Conservation (phyloP, 169 alveolate genomes). For the Eimeria necatrix region DNA sequence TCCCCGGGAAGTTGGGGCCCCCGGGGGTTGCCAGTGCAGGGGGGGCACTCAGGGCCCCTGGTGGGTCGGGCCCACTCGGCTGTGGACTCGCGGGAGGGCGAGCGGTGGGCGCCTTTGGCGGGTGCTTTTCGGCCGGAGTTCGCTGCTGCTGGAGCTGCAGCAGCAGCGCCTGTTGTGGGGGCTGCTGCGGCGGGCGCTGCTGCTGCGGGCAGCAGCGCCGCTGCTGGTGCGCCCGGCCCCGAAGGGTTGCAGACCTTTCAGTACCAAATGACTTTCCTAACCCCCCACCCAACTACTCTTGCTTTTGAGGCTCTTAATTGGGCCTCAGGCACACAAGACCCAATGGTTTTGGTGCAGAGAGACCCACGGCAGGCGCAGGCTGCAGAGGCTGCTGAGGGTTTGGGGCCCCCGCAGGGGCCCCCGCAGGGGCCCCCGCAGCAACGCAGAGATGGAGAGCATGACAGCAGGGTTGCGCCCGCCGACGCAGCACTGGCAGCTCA, state of each 20-base stretch:
- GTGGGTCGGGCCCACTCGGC: neutral
- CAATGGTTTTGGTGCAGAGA: conserved; percentile 50
- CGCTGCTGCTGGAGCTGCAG: neutral
- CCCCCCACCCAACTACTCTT: conserved; percentile 69
- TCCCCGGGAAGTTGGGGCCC: neutral
- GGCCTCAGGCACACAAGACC: conserved; percentile 69
- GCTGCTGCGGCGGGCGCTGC: neutral
- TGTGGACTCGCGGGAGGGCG: neutral
- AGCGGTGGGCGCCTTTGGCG: neutral
- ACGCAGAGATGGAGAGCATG: no score
- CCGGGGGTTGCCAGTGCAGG: neutral
- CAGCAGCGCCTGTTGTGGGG: neutral
- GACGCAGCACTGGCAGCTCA: no score
- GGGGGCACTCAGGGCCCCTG: neutral
- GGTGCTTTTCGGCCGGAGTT: neutral
- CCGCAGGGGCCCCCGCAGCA: no score
- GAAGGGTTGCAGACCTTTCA: conserved; percentile 8
- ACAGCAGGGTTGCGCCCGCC: no score
- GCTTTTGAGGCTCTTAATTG: conserved; percentile 73
- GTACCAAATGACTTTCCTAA: conserved; percentile 66
- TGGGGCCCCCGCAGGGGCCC: no score
- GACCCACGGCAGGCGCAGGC: conserved; percentile 18
- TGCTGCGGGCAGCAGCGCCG: neutral
- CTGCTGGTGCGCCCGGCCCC: neutral
- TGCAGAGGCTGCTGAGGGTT: no score